Evolutionary conservation across 192 early-diverging fungal genomes (phyloP).

Genomic region (Funneliformis geosporum): DNA sequence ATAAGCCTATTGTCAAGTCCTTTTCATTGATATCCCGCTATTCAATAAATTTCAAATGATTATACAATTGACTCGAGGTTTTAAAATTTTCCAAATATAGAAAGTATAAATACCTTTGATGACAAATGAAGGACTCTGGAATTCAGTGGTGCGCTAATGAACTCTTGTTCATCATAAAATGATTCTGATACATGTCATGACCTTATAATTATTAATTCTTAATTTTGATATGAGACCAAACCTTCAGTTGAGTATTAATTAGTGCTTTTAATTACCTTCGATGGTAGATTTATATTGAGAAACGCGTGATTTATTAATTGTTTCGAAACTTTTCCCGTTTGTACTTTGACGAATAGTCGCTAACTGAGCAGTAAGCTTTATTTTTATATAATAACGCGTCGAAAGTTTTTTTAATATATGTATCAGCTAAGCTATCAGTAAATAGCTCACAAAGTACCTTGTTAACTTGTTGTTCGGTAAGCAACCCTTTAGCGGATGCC

Average conservation of each 20-base stretch:
- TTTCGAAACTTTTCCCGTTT: not conserved
- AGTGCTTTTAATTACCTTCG: not conserved
- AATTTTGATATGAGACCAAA: not conserved
- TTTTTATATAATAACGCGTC: not conserved
- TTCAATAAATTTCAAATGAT: conserved; percentile 7
- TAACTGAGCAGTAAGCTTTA: not conserved
- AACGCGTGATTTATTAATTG: not conserved
- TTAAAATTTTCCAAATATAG: not conserved
- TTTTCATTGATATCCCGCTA: conserved; percentile 10
- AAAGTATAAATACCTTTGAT: not conserved
- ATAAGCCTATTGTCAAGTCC: conserved; percentile 37
- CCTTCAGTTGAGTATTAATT: too few species aligned
- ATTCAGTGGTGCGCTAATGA: conserved; percentile 5
- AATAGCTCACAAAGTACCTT: not conserved
- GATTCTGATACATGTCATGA: not conserved
- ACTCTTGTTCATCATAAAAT: conserved; percentile 6
- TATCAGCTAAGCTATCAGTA: not conserved
- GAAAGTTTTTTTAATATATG: not conserved
- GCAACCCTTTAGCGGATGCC: not conserved
- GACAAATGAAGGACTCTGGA: not conserved
- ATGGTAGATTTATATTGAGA: not conserved
- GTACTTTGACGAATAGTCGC: not conserved
- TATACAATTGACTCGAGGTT: not conserved
- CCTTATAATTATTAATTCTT: not conserved
- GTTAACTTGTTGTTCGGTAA: not conserved